Evolutionary conservation across 2,329 filamentous ascomycete species (phyloP).

Genomic region (Rutstroemia sp.): DNA sequence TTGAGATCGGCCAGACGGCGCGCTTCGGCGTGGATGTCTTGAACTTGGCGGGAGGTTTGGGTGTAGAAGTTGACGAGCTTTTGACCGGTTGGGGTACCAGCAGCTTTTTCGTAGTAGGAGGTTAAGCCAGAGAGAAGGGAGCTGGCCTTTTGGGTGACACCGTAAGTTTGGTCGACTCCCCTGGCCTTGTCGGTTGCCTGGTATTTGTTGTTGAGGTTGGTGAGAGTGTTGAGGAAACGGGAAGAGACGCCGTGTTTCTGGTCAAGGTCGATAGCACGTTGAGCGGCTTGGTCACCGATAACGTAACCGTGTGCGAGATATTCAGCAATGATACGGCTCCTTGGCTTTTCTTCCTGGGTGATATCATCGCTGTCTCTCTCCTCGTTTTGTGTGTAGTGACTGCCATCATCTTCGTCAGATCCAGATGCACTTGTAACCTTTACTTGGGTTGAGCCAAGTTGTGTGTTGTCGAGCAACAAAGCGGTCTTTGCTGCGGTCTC

Average conservation of each 20-base stretch:
- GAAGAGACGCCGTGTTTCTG: constrained; percentile 77
- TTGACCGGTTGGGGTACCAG: constrained; percentile 79
- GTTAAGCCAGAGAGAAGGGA: constrained; percentile 57
- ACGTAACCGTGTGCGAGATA: constrained; percentile 92
- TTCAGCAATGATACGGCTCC: constrained; percentile 87
- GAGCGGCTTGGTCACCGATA: constrained; percentile 62
- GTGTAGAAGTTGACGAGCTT: constrained; percentile 85
- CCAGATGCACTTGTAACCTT: constrained; percentile 61
- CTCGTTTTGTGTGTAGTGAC: constrained; percentile 45
- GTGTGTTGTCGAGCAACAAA: constrained; percentile 92
- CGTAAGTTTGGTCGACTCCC: constrained; percentile 77
- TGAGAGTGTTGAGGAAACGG: constrained; percentile 71
- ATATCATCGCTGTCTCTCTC: constrained; percentile 62
- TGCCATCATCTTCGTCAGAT: constrained; percentile 50
- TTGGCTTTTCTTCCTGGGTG: constrained; percentile 93
- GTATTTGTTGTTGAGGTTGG: constrained; percentile 74
- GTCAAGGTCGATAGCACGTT: constrained; percentile 81
- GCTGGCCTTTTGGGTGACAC: constrained; percentile 66
- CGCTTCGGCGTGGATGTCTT: constrained; percentile 90
- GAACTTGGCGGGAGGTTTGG: constrained; percentile 76
- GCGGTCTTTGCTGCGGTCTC: constrained; percentile 94
- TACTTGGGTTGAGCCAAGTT: constrained; percentile 83
- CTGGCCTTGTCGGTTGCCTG: constrained; percentile 82
- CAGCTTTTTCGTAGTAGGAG: constrained; percentile 93
- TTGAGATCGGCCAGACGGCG: constrained; percentile 83